Evolutionary conservation across 129 eudicot genomes (phyloP), one percentile per base, ranked within the genome.

Genomic region (Calendula officinalis): DNA sequence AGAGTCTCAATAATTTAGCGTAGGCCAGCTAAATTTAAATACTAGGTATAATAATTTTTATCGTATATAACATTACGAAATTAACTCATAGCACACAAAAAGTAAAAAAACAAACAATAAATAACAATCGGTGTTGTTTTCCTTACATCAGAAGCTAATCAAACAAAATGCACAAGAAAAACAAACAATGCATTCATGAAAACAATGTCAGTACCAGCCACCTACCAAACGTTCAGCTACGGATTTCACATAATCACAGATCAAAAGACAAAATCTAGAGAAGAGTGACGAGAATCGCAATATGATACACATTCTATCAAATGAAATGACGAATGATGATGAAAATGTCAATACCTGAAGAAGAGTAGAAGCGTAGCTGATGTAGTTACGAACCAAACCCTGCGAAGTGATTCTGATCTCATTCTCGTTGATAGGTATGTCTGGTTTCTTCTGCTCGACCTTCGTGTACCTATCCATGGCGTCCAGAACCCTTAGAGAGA

Each of bases 401-500:
- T 84, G 98, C 3, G 90, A 82, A 27, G 96, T 91, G 74, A 91
- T 84, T 53, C 98, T 80, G 75, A 91, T 87, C 84, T 91, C 98
- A 69, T 87, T 91, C 77, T 87, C 86, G 57, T 77, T 84, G 4
- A 82, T 78, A 7, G 95, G 83, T 4, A 57, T 32, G 17, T 91
- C 86, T 1, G 82, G 78, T 75, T 74, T 91, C 60, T 80, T 81
- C 68, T 84, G 85, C 66, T 87, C 86, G 1, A 91, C 98, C 75
- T 88, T 84, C 43, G 76, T 79, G 80, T 91, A 91, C 55, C 86
- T 84, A 54, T 91, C 98, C 98, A 91, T 91, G 74, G 61, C 61
- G 67, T 3, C 2, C 51, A 37, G 33, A 65, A 57, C 14, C 52
- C 66, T 62, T 53, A 59, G 72, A 33, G 37, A 46, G 40, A 32